Evolutionary conservation across 352 stramenopile genomes (phyloP).

Genomic region (Elongisporangium prolatum): DNA sequence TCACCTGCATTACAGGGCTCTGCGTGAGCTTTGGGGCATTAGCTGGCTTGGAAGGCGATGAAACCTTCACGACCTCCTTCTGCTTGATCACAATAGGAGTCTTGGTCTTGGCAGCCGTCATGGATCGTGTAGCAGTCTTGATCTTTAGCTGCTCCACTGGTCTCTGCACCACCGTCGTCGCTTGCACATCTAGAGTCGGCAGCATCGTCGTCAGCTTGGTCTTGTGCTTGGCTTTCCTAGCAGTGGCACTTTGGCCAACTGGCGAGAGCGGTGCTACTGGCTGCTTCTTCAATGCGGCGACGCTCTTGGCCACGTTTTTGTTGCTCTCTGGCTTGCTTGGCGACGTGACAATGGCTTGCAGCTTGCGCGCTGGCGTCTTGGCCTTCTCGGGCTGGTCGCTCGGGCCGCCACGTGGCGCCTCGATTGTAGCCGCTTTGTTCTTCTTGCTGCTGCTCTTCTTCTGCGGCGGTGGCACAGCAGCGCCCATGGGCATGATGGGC

Average conservation of each 20-base stretch:
- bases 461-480: conserved; percentile 14
- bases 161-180: neutral
- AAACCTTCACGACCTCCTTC: neutral
- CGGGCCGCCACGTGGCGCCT: conserved; percentile 3
- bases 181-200: neutral
- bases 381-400: conserved; percentile 16
- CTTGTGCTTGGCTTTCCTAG: neutral
- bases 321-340: conserved; percentile 18
- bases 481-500: conserved; percentile 3
- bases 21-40: neutral
- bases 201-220: neutral
- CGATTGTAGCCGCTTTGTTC: conserved; percentile 2
- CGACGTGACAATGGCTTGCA: conserved; percentile 12
- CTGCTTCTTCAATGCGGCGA: neutral
- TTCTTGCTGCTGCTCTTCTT: conserved; percentile 8
- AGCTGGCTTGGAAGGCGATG: neutral
- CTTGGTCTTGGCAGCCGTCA: neutral
- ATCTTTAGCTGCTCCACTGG: neutral
- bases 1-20: neutral
- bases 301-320: neutral
- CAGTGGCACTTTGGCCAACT: neutral
- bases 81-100: neutral
- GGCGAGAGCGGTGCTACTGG: neutral
- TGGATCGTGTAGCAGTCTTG: neutral
- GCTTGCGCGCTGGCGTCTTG: conserved; percentile 20